Evolutionary conservation across 1,284 basidiomycete species (phyloP).

Genomic region (Moesziomyces globuligerus): DNA sequence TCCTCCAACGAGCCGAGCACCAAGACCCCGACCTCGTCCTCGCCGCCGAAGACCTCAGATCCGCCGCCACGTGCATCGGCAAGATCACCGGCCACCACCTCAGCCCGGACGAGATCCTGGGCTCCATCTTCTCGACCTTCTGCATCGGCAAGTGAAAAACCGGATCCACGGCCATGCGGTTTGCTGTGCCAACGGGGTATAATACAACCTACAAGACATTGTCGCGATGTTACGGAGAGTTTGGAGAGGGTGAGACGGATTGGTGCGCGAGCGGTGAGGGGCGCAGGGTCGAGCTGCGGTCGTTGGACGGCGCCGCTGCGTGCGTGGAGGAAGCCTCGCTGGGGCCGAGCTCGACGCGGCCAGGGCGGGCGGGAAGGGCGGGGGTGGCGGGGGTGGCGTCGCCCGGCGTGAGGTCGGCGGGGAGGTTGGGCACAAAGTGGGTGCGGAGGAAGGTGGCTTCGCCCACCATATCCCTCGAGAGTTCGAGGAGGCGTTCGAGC

Average conservation of each 20-base stretch:
- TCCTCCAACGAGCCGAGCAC: conserved; percentile 67
- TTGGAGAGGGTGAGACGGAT: no score
- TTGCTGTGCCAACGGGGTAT: background rate
- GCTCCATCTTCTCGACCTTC: conserved; percentile 78
- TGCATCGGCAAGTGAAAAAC: conserved; percentile 58
- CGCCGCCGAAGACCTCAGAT: conserved; percentile 84
- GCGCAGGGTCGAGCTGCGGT: no score
- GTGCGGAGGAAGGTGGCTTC: conserved; percentile 52
- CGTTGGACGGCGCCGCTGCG: no score
- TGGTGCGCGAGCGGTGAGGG: no score
- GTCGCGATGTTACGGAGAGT: no score
- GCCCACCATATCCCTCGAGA: conserved; percentile 57
- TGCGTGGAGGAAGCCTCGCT: background rate
- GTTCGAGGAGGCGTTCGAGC: conserved; percentile 48
- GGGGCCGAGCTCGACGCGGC: background rate
- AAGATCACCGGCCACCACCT: conserved; percentile 77
- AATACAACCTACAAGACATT: no score
- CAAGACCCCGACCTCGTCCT: conserved; percentile 75
- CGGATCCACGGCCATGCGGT: no score
- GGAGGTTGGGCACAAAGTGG: conserved; percentile 26
- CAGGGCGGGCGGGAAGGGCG: background rate
- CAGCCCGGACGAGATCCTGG: conserved; percentile 81
- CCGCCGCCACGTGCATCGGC: conserved; percentile 82
- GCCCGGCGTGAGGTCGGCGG: conserved; percentile 9
- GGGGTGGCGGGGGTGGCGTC: conserved; percentile 1